These are phyloP conservation scores for Saussurea involucrata DNA, from an alignment of 129 eudicot species.

Conservation along the genomic window DNA sequence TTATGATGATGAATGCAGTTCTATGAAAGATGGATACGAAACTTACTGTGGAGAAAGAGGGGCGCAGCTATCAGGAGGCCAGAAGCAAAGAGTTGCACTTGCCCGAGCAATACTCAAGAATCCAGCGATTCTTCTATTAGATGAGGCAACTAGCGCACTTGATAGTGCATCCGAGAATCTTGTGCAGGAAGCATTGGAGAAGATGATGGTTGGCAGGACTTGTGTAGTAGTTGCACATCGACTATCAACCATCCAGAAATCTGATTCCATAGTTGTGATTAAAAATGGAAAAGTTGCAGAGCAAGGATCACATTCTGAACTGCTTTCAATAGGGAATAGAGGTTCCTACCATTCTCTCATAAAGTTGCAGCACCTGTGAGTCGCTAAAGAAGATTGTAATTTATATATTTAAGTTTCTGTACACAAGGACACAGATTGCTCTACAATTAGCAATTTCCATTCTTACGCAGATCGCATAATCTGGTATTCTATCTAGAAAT, in stretches of 20 bases:
- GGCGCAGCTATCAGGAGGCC: conserved; percentile 70
- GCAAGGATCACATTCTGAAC: conserved; percentile 58
- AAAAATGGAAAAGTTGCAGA: conserved; percentile 63
- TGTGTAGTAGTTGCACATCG: conserved; percentile 73
- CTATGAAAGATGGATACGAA: conserved; percentile 65
- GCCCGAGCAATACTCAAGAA: conserved; percentile 69
- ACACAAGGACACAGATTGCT: not conserved
- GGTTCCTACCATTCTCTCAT: conserved; percentile 56
- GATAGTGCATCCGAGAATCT: conserved; percentile 61
- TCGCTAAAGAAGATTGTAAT: not conserved
- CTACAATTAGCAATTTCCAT: not conserved
- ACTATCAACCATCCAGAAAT: conserved; percentile 56
- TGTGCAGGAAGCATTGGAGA: conserved; percentile 64
- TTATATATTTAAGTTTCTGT: not conserved
- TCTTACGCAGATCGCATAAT: not conserved
- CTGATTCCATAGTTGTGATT: conserved; percentile 56
- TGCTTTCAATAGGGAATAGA: conserved; percentile 39
- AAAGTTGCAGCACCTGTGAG: conserved; percentile 46
- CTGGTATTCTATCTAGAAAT: not conserved
- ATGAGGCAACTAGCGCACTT: conserved; percentile 74
- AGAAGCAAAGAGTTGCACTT: conserved; percentile 66
- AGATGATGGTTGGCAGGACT: conserved; percentile 61
- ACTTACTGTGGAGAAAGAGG: conserved; percentile 81
- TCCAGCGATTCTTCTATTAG: conserved; percentile 60
- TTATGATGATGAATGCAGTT: conserved; percentile 31